phyloP scores from a whole-genome alignment of 2,329 filamentous ascomycete species.

The Alternaria solani region DNA sequence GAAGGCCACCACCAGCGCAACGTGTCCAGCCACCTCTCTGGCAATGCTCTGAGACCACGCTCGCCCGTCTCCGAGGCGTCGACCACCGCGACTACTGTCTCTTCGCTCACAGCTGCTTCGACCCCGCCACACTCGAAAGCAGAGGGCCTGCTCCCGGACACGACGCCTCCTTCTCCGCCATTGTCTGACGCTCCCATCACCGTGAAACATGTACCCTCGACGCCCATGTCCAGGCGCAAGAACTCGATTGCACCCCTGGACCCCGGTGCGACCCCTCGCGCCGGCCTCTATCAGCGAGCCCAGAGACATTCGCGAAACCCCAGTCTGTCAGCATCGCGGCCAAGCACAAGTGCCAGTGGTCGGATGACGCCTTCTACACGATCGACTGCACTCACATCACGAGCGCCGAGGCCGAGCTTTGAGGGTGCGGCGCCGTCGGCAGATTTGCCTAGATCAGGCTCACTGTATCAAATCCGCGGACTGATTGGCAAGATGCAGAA shows the following conservation, averaged over 20 bases:
- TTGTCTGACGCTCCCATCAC: constrained; percentile 83
- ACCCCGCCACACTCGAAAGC: constrained; percentile 80
- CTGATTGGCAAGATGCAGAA: constrained; percentile 98
- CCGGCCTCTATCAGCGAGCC: constrained; percentile 56
- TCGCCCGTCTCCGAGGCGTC: constrained; percentile 79
- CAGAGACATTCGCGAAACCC: constrained; percentile 64
- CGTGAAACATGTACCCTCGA: constrained; percentile 51
- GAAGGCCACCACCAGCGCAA: constrained; percentile 61
- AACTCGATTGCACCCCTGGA: constrained; percentile 62
- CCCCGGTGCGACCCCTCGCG: constrained; percentile 62
- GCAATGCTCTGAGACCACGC: constrained; percentile 61
- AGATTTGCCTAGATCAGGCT: constrained; percentile 68
- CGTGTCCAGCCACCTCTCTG: constrained; percentile 58
- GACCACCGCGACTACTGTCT: constrained; percentile 80
- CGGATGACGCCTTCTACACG: constrained; percentile 57
- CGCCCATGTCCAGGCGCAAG: constrained; percentile 51
- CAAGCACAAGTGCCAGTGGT: constrained; percentile 38
- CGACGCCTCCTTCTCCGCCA: constrained; percentile 90
- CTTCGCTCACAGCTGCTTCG: constrained; percentile 86
- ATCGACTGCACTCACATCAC: constrained; percentile 41
- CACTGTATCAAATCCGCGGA: constrained; percentile 89
- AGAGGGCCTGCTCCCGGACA: constrained; percentile 68
- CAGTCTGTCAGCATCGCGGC: constrained; percentile 62
- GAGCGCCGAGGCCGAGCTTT: constrained; percentile 55
- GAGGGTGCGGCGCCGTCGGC: constrained; percentile 59